These are phyloP conservation scores for Pyrus pyrifolia DNA, from an alignment of 306 rosid species.

Conservation along the genomic window DNA sequence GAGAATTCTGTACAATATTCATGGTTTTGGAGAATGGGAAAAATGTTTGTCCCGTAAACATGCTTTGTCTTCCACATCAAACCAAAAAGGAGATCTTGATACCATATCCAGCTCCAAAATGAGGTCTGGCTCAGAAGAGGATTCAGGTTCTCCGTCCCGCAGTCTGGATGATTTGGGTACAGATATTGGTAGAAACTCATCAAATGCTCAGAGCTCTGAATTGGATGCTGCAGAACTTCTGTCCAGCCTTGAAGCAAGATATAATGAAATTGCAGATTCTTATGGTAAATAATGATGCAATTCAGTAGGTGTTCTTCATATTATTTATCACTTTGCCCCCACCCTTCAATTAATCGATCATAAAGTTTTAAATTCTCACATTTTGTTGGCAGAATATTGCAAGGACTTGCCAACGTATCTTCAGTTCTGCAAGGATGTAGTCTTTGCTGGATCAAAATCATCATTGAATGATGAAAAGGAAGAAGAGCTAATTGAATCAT, in stretches of 20 bases:
- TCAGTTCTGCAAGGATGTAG: slow-evolving; percentile 65
- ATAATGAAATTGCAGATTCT: slow-evolving; percentile 41
- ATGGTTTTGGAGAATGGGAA: slow-evolving; percentile 91
- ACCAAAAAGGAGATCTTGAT: slow-evolving; percentile 6
- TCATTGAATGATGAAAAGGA: slow-evolving; percentile 59
- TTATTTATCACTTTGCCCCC: slow-evolving; percentile 3
- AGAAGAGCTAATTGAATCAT: slow-evolving; percentile 38
- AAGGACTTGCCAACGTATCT: slow-evolving; percentile 75
- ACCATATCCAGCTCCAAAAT: background rate
- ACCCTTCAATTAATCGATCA: background rate
- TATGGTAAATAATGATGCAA: slow-evolving; percentile 33
- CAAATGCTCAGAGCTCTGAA: slow-evolving; percentile 21
- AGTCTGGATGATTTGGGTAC: slow-evolving; percentile 10
- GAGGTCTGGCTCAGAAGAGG: slow-evolving; percentile 19
- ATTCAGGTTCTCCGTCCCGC: slow-evolving; percentile 17
- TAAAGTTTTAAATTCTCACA: slow-evolving; percentile 3
- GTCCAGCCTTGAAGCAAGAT: slow-evolving; percentile 48
- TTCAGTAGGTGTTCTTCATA: background rate
- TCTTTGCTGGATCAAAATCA: slow-evolving; percentile 67
- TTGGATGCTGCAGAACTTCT: slow-evolving; percentile 51
- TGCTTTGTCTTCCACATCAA: slow-evolving; percentile 23
- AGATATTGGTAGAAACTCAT: slow-evolving; percentile 18
- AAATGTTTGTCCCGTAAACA: slow-evolving; percentile 37
- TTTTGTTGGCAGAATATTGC: slow-evolving; percentile 47
- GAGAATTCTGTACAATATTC: slow-evolving; percentile 59